Evolutionary conservation across 2,329 filamentous ascomycete genomes (phyloP).

Genomic region (Talaromyces sp.): DNA sequence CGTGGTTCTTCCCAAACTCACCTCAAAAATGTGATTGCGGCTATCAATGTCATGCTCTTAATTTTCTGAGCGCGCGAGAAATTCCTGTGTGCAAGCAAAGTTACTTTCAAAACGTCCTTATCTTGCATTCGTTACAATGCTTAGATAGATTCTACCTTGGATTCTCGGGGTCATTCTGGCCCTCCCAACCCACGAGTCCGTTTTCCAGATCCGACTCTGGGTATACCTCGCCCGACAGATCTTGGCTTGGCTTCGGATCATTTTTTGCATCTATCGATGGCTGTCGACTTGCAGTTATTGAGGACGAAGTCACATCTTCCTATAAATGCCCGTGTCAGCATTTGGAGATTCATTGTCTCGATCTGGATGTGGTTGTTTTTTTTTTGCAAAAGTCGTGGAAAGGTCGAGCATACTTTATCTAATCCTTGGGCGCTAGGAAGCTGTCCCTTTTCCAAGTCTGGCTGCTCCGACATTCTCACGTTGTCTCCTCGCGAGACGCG

Average conservation of each 20-base stretch:
- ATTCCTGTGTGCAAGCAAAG: not conserved
- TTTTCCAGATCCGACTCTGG: slow-evolving; percentile 1
- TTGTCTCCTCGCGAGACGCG: not conserved
- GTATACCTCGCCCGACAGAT: slow-evolving; percentile 3
- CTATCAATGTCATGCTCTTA: not conserved
- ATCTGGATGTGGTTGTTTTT: not conserved
- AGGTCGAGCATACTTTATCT: not conserved
- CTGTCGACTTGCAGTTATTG: not conserved
- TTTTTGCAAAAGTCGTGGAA: not conserved
- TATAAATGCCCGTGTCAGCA: not conserved
- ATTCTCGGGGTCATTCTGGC: slow-evolving; percentile 7
- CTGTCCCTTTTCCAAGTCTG: not conserved
- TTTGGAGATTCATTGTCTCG: not conserved
- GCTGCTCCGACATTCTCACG: not conserved
- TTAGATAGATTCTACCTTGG: not conserved
- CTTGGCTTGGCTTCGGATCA: not conserved
- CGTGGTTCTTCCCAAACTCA: not conserved
- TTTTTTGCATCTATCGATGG: not conserved
- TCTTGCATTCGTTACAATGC: not conserved
- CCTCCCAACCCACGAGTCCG: slow-evolving; percentile 11
- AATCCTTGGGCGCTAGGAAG: not conserved
- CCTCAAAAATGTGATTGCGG: slow-evolving; percentile 14
- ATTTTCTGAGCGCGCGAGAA: slow-evolving; percentile 3
- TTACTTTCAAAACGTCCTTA: not conserved
- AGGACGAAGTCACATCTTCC: not conserved